phyloP scores from a whole-genome alignment of 179 eudicot species.

The Patellifolia procumbens region DNA sequence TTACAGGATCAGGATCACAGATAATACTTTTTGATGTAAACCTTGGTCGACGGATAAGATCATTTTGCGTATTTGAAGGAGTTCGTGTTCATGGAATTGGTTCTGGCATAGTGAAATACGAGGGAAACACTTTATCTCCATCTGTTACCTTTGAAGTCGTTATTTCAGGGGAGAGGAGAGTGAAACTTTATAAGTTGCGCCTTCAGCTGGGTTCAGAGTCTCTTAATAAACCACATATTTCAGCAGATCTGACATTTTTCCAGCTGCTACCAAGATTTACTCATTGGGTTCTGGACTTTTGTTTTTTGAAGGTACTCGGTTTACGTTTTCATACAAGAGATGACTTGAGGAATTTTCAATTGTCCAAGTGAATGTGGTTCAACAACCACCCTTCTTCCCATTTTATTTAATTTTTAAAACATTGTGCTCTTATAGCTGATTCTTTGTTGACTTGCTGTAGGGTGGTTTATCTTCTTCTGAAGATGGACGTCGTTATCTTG shows the following conservation, averaged over 20 bases:
- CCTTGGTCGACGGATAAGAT: conserved; percentile 40
- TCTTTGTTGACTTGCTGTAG: conserved; percentile 35
- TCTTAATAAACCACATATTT: conserved; percentile 11
- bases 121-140: conserved; percentile 16
- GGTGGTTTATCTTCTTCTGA: conserved; percentile 35
- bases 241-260: conserved; percentile 32
- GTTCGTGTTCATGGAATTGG: conserved; percentile 87
- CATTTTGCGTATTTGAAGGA: conserved; percentile 69
- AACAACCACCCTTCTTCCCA: background rate
- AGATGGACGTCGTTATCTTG: conserved; percentile 48
- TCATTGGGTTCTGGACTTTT: conserved; percentile 88
- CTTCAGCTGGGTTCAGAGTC: conserved; percentile 28
- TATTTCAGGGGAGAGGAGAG: conserved; percentile 81
- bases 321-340: background rate
- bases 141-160: conserved; percentile 42
- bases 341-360: background rate
- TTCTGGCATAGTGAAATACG: conserved; percentile 12
- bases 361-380: background rate
- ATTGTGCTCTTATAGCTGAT: background rate
- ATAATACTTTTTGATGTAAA: conserved; percentile 62
- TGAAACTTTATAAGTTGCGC: conserved; percentile 57
- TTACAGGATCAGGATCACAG: conserved; percentile 86
- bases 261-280: conserved; percentile 61
- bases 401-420: background rate
- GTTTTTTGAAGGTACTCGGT: conserved; percentile 55